Conservation (phyloP, 225 moss, liverwort and hornwort genomes). For the Pleurozium schreberi region DNA sequence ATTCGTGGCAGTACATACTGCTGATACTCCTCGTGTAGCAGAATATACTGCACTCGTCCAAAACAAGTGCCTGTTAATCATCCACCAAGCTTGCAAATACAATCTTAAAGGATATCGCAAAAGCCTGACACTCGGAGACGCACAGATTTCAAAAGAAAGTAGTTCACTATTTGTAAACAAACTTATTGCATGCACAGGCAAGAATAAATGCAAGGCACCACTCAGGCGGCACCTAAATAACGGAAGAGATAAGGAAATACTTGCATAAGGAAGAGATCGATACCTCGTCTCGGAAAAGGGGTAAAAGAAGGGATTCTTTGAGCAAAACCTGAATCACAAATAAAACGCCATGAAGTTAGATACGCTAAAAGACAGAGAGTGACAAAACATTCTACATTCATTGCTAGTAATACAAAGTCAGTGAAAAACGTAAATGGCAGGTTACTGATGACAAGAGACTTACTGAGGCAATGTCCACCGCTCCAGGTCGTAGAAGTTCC, state of each 20-base stretch:
- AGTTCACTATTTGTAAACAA: not conserved
- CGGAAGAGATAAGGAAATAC: not conserved
- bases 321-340: slow-evolving; percentile 51
- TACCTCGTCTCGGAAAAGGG: slow-evolving; percentile 96
- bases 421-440: not conserved
- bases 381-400: not conserved
- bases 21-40: slow-evolving; percentile 92
- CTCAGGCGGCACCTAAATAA: not conserved
- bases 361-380: not conserved
- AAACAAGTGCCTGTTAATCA: not conserved
- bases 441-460: not conserved
- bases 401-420: not conserved
- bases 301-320: slow-evolving; percentile 67
- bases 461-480: slow-evolving; percentile 86
- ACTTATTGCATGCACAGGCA: not conserved
- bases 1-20: slow-evolving; percentile 88
- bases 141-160: not conserved
- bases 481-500: slow-evolving; percentile 84
- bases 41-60: slow-evolving; percentile 47
- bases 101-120: not conserved
- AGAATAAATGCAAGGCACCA: not conserved
- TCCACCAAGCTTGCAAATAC: not conserved
- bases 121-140: not conserved
- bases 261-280: not conserved
- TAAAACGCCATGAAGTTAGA: not conserved